These are phyloP conservation scores for Yamadazyma atlantica DNA, from an alignment of 1,139 yeast genomes.

Conservation along the genomic window DNA sequence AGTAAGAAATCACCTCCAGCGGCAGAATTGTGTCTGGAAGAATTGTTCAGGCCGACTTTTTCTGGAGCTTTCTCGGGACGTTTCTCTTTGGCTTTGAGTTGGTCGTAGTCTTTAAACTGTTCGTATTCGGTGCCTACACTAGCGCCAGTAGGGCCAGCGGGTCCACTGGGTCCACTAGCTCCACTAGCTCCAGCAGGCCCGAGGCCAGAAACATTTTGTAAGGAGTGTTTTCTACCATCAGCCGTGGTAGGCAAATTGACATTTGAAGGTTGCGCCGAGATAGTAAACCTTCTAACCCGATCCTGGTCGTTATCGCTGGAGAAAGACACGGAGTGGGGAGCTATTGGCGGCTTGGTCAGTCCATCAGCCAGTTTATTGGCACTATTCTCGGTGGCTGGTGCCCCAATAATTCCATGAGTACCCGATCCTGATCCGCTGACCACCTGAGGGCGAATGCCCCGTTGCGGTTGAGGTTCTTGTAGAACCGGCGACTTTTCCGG, in stretches of 20 bases:
- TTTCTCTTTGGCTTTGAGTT: not conserved
- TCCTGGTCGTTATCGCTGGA: conserved; percentile 41
- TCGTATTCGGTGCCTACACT: too few species aligned
- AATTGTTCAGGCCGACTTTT: conserved; percentile 5
- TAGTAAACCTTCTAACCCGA: conserved; percentile 43
- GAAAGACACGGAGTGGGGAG: conserved; percentile 34
- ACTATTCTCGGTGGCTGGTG: not conserved
- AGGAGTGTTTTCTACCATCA: conserved; percentile 12
- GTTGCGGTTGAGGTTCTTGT: conserved; percentile 17
- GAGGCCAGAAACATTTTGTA: conserved; percentile 6
- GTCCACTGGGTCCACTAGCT: not conserved
- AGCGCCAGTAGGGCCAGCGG: too few species aligned
- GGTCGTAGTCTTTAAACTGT: not conserved
- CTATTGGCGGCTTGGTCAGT: not conserved
- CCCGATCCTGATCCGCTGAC: not conserved
- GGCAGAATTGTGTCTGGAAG: conserved; percentile 17
- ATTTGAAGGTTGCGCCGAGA: conserved; percentile 44
- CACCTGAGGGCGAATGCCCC: conserved; percentile 4
- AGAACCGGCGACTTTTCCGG: conserved; percentile 8
- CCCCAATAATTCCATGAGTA: not conserved
- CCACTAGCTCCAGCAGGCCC: not conserved
- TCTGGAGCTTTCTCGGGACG: not conserved
- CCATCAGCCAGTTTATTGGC: conserved; percentile 2
- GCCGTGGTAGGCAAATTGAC: conserved; percentile 17
- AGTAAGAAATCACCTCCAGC: conserved; percentile 13